A percentile compares a stretch with the other conserved stretches of the same genome.
These are phyloP conservation scores for Terana coerulea DNA, from an alignment of 768 basidiomycete genomes.

Conservation along the genomic window DNA sequence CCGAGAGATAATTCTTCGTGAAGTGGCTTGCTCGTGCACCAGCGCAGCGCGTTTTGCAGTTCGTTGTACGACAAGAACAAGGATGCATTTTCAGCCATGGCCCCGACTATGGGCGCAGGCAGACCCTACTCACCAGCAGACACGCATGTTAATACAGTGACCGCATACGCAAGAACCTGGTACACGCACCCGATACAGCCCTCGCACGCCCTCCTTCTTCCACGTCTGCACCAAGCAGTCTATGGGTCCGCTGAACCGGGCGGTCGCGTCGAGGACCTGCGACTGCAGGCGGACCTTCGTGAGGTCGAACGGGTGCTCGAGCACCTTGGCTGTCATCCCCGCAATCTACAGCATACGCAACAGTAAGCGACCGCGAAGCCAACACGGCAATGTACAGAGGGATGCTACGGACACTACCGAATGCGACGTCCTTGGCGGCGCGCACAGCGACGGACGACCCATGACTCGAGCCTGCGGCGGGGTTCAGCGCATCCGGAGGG, in stretches of 20 bases:
- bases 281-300: slow-evolving; percentile 93
- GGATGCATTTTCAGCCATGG: slow-evolving; percentile 88
- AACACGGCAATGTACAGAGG: neutral
- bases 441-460: slow-evolving; percentile 20
- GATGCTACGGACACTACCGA: slow-evolving; percentile 26
- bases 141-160: neutral
- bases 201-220: slow-evolving; percentile 74
- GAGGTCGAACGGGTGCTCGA: slow-evolving; percentile 95
- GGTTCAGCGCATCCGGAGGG: slow-evolving; percentile 16
- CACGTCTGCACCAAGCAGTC: slow-evolving; percentile 86
- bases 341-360: slow-evolving; percentile 49
- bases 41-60: slow-evolving; percentile 59
- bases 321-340: slow-evolving; percentile 83
- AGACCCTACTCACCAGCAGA: slow-evolving; percentile 71
- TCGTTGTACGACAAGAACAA: slow-evolving; percentile 86
- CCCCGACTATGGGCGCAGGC: slow-evolving; percentile 86
- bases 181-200: slow-evolving; percentile 77
- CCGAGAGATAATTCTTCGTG: slow-evolving; percentile 49
- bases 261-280: slow-evolving; percentile 71
- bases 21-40: slow-evolving; percentile 30
- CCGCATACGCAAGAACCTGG: neutral
- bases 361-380: neutral
- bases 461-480: slow-evolving; percentile 9
- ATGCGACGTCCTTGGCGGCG: slow-evolving; percentile 25
- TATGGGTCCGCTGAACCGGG: slow-evolving; percentile 78